A percentile compares a stretch with the other conserved stretches of the same genome.
These are phyloP conservation scores for Candida awuae DNA, from an alignment of 805 yeast genomes.

Conservation along the genomic window DNA sequence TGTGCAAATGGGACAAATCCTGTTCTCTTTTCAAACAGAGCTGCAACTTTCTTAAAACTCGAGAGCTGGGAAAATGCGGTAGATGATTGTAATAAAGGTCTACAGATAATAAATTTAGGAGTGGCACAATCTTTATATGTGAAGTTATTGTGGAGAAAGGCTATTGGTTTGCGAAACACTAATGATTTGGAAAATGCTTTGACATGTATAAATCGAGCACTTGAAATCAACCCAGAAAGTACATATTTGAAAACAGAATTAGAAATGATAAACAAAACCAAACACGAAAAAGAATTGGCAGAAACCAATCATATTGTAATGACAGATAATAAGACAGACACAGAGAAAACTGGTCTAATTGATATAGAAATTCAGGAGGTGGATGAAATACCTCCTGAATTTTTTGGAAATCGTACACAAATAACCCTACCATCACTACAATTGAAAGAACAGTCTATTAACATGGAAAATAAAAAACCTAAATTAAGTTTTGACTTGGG, in stretches of 20 bases:
- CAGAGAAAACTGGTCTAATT: background rate
- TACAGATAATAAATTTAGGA: conserved; percentile 20
- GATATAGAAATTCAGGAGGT: conserved; percentile 14
- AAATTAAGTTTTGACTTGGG: too few species aligned
- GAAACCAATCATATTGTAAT: too few species aligned
- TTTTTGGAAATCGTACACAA: conserved; percentile 1
- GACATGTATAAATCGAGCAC: conserved; percentile 30
- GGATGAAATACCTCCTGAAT: conserved; percentile 16
- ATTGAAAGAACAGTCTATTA: too few species aligned
- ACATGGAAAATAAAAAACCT: too few species aligned
- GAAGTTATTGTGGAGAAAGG: conserved; percentile 47
- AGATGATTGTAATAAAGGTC: conserved; percentile 43
- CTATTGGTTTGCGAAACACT: conserved; percentile 32
- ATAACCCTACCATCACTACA: background rate
- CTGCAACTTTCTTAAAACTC: conserved; percentile 54
- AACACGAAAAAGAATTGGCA: background rate
- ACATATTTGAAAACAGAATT: conserved; percentile 24
- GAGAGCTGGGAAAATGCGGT: conserved; percentile 42
- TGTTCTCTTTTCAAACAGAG: conserved; percentile 56
- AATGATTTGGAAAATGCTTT: conserved; percentile 24
- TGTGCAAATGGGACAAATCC: conserved; percentile 30
- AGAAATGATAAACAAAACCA: background rate
- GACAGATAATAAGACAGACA: too few species aligned
- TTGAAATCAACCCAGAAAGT: conserved; percentile 36
- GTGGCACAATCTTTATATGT: conserved; percentile 22